phyloP scores from a whole-genome alignment of 768 basidiomycete genomes.

The Rickenella mellea region DNA sequence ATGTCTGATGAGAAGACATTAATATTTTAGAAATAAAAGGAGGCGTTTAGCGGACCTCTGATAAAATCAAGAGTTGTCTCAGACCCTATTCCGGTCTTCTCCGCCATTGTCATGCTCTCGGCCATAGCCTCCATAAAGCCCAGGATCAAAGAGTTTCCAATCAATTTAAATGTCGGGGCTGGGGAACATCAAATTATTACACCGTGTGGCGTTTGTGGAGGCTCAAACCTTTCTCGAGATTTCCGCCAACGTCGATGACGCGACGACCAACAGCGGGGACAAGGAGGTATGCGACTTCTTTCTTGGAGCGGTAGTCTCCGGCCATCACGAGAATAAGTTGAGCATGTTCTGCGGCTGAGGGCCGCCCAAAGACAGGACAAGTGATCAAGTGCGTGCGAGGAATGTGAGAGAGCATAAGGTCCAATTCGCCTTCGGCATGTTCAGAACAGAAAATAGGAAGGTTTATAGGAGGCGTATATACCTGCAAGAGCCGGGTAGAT shows the following conservation, averaged over 20 bases:
- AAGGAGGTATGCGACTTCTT: conserved; percentile 66
- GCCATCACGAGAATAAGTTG: conserved; percentile 69
- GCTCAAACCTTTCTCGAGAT: conserved; percentile 66
- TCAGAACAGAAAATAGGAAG: not conserved
- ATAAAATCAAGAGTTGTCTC: conserved; percentile 46
- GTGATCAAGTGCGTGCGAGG: conserved; percentile 58
- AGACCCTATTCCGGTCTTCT: conserved; percentile 72
- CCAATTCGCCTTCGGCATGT: conserved; percentile 47
- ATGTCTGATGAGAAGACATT: conserved; percentile 35
- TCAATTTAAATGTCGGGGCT: conserved; percentile 68
- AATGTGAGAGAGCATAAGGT: conserved; percentile 49
- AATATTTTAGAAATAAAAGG: not conserved
- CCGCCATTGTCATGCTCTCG: conserved; percentile 77
- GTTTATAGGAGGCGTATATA: conserved; percentile 4
- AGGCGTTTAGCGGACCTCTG: conserved; percentile 33
- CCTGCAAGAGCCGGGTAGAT: conserved; percentile 48
- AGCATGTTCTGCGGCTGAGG: conserved; percentile 52
- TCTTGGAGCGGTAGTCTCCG: conserved; percentile 76
- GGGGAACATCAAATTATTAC: not conserved
- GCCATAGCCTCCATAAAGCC: conserved; percentile 72
- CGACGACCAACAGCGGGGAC: conserved; percentile 74
- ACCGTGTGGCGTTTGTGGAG: conserved; percentile 1
- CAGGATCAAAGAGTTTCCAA: conserved; percentile 72
- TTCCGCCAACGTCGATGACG: conserved; percentile 72
- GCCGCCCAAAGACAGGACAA: conserved; percentile 71